Percentiles rank a stretch among this genome's conserved stretches.
phyloP scores from a whole-genome alignment of 208 protist genomes.

The Acanthamoeba sp. region DNA sequence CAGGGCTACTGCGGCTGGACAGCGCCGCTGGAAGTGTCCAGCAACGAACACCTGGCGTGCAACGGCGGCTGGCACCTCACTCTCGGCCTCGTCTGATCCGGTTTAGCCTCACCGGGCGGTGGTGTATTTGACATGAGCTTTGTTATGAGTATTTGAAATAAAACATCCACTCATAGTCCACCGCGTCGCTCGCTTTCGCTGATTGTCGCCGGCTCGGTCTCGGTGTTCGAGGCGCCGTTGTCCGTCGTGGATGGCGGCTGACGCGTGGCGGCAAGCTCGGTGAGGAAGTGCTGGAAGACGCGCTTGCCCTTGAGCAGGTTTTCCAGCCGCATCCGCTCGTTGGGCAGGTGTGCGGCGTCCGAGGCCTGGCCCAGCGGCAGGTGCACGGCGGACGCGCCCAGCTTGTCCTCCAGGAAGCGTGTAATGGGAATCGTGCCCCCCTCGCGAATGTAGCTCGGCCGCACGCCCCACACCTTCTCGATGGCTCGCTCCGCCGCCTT shows the following conservation, averaged over 20 bases:
- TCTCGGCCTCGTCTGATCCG: no score
- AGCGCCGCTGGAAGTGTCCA: not conserved
- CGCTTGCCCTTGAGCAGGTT: conserved; percentile 80
- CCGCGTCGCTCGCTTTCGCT: no score
- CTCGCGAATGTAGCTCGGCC: conserved; percentile 68
- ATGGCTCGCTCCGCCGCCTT: conserved; percentile 54
- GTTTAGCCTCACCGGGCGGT: no score
- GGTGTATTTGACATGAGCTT: no score
- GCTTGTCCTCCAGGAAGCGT: conserved; percentile 68
- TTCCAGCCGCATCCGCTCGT: conserved; percentile 80
- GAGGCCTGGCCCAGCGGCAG: conserved; percentile 70
- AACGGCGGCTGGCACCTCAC: not conserved
- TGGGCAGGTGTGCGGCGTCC: conserved; percentile 79
- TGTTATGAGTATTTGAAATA: no score
- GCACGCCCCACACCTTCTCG: conserved; percentile 45
- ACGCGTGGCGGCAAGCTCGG: conserved; percentile 5
- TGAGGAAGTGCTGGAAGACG: conserved; percentile 78
- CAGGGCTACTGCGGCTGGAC: not conserved
- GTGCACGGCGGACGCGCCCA: conserved; percentile 67
- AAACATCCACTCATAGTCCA: no score
- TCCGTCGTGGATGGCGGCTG: not conserved
- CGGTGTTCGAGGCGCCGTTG: no score
- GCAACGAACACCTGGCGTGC: not conserved
- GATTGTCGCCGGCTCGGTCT: no score
- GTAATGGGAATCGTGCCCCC: conserved; percentile 75